Base-by-base conservation (phyloP, 805 yeast species). In the Yamadazyma takamatsuzukensis region DNA sequence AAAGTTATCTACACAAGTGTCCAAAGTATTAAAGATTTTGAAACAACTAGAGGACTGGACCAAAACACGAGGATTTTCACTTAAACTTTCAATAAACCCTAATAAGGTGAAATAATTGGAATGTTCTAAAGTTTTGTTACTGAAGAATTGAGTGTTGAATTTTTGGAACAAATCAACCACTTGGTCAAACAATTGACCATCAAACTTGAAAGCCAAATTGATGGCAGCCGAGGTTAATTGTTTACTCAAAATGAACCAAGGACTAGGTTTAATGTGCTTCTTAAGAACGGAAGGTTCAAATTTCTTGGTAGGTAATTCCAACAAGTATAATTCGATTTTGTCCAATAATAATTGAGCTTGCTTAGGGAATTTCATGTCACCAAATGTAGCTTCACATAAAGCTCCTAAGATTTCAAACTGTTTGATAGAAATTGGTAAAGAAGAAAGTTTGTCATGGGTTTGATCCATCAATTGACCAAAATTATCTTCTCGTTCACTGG, bases 361-460 rank as follows among this genome's bases (percentile, higher is more conserved):
- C 5, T 41, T 47, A 1, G 52, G 48, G 15, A 48, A 44, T 21
- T 55, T 56, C 30, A 54, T 37, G 7, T 53, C 47, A 6, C 61
- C 56, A 4, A 37, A 35, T 4, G 68, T 49, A 8, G 67, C 58
- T 17, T 61, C 61, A 39, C 81, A 74, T 17, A 82, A 54, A 0
- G 86, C 83, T 27, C 72, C 43, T 37, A 80, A 58, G 4, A 72
- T 68, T 41, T 80, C 83, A 36, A 66, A 64, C 48, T 78, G 83
- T 36, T 69, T 72, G 24, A 64, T 55, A 2, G 75, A 56, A 38
- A 75, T 61, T 11, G 75, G 72, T 12, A 70, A 66, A 4, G 57
- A 37, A 4, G 61, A 47, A 5, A 21, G 14, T 15, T 27, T 27
- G n/a, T 32, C 32, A 6, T 35, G 25, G 2, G 32, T 33, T 17